Conservation (phyloP, 345 rosid genomes). For the Eucalyptus victrix region DNA sequence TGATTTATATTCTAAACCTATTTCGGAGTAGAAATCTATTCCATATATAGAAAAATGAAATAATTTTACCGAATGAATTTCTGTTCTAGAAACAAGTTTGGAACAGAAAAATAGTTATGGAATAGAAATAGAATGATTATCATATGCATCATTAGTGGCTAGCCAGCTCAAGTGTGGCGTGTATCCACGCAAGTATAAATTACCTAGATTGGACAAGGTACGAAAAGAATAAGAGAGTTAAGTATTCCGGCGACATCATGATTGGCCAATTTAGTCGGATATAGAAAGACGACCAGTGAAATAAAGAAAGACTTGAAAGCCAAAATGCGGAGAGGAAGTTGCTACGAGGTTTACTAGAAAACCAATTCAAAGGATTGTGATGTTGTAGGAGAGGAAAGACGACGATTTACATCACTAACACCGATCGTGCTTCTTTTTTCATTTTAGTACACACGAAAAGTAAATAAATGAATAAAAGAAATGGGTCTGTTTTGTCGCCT, state of each 20-base stretch:
- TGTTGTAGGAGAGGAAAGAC: background rate
- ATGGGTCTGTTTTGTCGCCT: background rate
- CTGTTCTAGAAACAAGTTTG: fast-evolving
- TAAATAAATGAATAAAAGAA: background rate
- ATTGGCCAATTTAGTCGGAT: background rate
- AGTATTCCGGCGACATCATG: background rate
- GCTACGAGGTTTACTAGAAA: background rate
- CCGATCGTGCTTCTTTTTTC: background rate
- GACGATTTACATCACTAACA: background rate
- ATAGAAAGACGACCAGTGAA: background rate
- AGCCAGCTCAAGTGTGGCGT: fast-evolving
- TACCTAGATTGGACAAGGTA: too few species aligned
- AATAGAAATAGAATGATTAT: too few species aligned
- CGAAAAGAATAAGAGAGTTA: too few species aligned
- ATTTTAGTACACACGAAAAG: background rate
- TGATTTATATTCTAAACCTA: too few species aligned
- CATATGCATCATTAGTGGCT: fast-evolving
- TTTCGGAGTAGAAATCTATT: too few species aligned
- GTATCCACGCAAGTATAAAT: too few species aligned
- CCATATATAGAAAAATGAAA: too few species aligned
- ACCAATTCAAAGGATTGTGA: background rate
- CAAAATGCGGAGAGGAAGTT: background rate
- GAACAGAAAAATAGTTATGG: too few species aligned
- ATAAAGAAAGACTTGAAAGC: background rate
- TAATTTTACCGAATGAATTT: too few species aligned